Base-by-base conservation (phyloP, 371 early-diverging fungal genomes). In the Sporodiniella umbellata region DNA sequence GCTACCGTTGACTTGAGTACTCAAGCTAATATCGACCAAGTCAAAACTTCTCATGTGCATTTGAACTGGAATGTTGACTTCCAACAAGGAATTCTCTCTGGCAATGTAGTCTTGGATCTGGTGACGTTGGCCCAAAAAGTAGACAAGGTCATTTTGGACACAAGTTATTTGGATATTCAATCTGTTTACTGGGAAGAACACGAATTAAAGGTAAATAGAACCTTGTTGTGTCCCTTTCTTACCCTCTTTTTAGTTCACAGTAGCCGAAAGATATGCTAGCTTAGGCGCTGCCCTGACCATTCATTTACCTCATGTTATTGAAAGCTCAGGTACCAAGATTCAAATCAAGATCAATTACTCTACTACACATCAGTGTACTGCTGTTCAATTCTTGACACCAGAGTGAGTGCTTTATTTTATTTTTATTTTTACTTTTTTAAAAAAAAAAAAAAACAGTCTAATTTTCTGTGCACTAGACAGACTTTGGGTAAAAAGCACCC, bases 401-500 rank as follows among this genome's bases (percentile, higher is more conserved):
- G 83, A 81, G 81, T 82, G 66, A 49, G 62, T 49, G n/a, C n/a
- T n/a, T n/a, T n/a, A n/a, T n/a, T n/a, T n/a, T n/a, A n/a, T n/a
- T n/a, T n/a, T n/a, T n/a, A n/a, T n/a, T n/a, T n/a, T n/a, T n/a
- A n/a, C n/a, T n/a, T n/a, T n/a, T n/a, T n/a, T 18, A 15, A 4
- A n/a, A 19, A 21, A 19, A 17, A 23, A 8, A 47, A 8, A 47
- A 7, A 23, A n/a, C 7, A 23, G 22, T n/a, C n/a, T n/a, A n/a
- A n/a, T n/a, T n/a, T n/a, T n/a, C n/a, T n/a, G n/a, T n/a, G n/a
- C n/a, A n/a, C 40, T 57, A 83, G 81, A 53, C 98, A 97, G 77
- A 98, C 98, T 8, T 83, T 88, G 14, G 98, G 97, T 45, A 94
- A 94, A 71, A 82, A 84, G 58, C 79, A 91, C 53, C 96, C 98